Base-by-base conservation (phyloP, 2,329 filamentous ascomycete species). In the Phaeosphaeria sp. region DNA sequence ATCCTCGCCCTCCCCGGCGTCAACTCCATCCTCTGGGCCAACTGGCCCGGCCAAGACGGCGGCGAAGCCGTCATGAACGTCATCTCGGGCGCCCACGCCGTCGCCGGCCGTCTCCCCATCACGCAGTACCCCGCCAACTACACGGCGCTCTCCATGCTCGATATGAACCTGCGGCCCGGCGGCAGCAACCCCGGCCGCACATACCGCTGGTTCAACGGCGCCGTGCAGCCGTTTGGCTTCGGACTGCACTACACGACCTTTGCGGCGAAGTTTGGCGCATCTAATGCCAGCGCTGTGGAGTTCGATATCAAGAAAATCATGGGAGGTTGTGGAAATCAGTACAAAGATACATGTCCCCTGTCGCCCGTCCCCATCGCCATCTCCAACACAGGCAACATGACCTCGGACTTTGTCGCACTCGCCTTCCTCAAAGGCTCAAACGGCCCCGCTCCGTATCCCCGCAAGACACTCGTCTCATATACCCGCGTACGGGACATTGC, bases 171-270 rank as follows among this genome's bases (percentile, higher is more conserved):
- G 24, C 80, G 84, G 1, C 83, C 84, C 1, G 65, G 61, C 30
- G 63, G 68, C 1, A 68, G 69, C 1, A 81, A 77, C 44, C 84
- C 84, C 0, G 84, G 85, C 17, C 76, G 85, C 6, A 88, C 86
- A 0, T 87, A 88, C 63, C 82, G 80, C 61, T 88, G 85, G 85
- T 88, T 85, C 68, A 78, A 79, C 30, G 74, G 75, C n/a, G 77
- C 82, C 0, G 78, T 86, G 2, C 80, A 82, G 49, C 79, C 80
- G 0, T 88, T 87, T 55, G 86, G 85, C 0, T 79, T 79, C 56
- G 86, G 86, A 0, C 64, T 87, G 57, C 84, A 87, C 66, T 88
- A 87, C 73, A 88, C 85, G 4, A 83, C 73, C 39, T 87, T 88
- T 68, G 60, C 59, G 1, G 71, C 69, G 21, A 55, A 51, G 2